These are phyloP conservation scores for Cadophora gregata DNA, from an alignment of 2,329 filamentous ascomycete genomes.

Conservation along the genomic window DNA sequence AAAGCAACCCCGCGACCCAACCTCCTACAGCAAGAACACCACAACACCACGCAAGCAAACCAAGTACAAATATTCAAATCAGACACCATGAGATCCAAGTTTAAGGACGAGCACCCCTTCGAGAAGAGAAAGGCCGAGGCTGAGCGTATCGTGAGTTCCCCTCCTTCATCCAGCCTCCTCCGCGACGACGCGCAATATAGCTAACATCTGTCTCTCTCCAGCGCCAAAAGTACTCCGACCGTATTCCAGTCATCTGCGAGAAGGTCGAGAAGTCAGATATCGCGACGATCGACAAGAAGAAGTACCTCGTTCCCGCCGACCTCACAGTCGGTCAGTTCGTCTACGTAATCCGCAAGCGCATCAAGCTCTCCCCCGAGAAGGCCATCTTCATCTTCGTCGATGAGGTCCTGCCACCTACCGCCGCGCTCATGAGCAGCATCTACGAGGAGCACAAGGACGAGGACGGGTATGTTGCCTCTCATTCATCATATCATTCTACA, in stretches of 20 bases:
- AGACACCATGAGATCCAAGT: conserved; percentile 93
- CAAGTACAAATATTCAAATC: conserved; percentile 41
- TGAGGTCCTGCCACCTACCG: conserved; percentile 94
- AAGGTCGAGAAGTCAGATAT: conserved; percentile 99
- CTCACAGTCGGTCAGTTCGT: conserved; percentile 99
- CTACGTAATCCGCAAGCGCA: conserved; percentile 99
- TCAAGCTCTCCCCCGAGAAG: conserved; percentile 99
- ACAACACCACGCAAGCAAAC: conserved; percentile 18
- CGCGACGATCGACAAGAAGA: conserved; percentile 99
- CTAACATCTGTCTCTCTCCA: conserved; percentile 30
- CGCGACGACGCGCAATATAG: conserved; percentile 23
- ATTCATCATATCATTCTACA: conserved; percentile 31
- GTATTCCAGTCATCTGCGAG: conserved; percentile 99
- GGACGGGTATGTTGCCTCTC: conserved; percentile 58
- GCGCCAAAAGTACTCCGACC: conserved; percentile 97
- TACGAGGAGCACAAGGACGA: conserved; percentile 98
- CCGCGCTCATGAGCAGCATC: conserved; percentile 98
- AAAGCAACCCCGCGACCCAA: conserved; percentile 22
- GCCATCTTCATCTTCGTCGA: conserved; percentile 99
- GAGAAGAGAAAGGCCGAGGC: conserved; percentile 99
- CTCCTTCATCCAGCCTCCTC: conserved; percentile 18
- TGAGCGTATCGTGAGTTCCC: conserved; percentile 66
- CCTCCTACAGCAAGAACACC: conserved; percentile 12
- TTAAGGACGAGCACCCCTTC: conserved; percentile 99
- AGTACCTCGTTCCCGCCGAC: conserved; percentile 97